Evolutionary conservation across 495 filamentous ascomycete genomes (phyloP), one percentile per base, ranked within the genome.

Genomic region (Pyrenopolyporus hunteri): DNA sequence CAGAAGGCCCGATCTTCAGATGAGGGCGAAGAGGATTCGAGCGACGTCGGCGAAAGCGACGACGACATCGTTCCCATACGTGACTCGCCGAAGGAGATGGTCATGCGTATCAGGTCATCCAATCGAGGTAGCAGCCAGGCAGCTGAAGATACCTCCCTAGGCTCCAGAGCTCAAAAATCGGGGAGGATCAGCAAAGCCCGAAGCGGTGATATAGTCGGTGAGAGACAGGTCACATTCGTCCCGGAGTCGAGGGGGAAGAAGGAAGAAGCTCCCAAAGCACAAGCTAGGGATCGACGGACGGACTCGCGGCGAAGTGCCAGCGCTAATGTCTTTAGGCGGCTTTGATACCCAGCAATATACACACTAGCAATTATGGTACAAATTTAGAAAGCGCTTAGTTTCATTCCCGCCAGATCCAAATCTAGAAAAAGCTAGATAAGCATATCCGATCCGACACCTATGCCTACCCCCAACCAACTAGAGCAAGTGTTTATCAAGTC

Each of bases 181-280:
- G 71, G 71, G 0, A 83, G 81, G 40, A 66, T 78, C 28, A 74
- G 70, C 23, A 83, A 81, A 50, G 39, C 59, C 1, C 77, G 78
- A 19, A 74, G 72, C 2, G 77, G 79, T 33, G 83, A 84, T 14
- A 83, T 89, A 1, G 85, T 90, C 19, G 94, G 95, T 7, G 95
- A 97, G 73, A 82, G 88, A 66, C 85, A 94, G 71, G 77, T 98
- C 44, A 91, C 91, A 14, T 98, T 97, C 78, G 85, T 86, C 50
- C 90, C 90, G 14, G 77, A 80, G 32, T 80, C 75, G 33, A 87
- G 82, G 59, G 83, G 74, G 49, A 86, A 82, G 68, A 77, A 73
- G 59, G 72, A 69, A 59, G 73, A 70, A 35, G 73, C 59, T 47
- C 71, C 40, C 64, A 71, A 47, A 59, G 49, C 66, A 23, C 68